Evolutionary conservation across 331 rosid species (phyloP).

Genomic region (Quercus lobata): DNA sequence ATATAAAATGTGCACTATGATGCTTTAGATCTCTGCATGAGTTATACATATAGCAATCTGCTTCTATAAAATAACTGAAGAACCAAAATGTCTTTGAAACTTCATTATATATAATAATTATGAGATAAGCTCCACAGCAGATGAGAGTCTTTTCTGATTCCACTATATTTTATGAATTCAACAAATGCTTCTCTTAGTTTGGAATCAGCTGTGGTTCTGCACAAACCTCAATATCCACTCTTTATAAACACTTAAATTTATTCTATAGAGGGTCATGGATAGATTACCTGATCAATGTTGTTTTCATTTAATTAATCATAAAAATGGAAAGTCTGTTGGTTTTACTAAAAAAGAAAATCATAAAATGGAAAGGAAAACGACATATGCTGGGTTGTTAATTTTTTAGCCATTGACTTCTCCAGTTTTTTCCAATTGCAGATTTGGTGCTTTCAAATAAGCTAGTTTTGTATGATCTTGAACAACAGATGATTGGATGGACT

Average conservation of each 20-base stretch:
- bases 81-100: not conserved
- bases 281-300: not conserved
- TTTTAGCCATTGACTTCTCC: not conserved
- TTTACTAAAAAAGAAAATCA: too few relatives aligned
- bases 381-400: not conserved
- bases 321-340: not conserved
- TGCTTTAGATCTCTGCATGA: not conserved
- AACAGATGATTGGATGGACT: slow-evolving; percentile 75
- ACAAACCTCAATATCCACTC: not conserved
- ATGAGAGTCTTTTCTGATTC: not conserved
- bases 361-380: not conserved
- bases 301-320: not conserved
- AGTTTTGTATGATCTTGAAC: slow-evolving; percentile 71
- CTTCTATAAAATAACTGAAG: not conserved
- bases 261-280: not conserved
- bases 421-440: slow-evolving; percentile 59
- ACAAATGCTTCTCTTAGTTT: not conserved
- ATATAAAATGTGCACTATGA: not conserved
- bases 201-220: not conserved
- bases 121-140: not conserved
- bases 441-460: slow-evolving; percentile 79
- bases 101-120: not conserved
- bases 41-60: not conserved
- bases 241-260: not conserved
- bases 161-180: not conserved